Percentiles rank a stretch among this genome's conserved stretches.
Conservation (phyloP, 2,329 filamentous ascomycete genomes). For the Lasiodiplodia gonubiensis region DNA sequence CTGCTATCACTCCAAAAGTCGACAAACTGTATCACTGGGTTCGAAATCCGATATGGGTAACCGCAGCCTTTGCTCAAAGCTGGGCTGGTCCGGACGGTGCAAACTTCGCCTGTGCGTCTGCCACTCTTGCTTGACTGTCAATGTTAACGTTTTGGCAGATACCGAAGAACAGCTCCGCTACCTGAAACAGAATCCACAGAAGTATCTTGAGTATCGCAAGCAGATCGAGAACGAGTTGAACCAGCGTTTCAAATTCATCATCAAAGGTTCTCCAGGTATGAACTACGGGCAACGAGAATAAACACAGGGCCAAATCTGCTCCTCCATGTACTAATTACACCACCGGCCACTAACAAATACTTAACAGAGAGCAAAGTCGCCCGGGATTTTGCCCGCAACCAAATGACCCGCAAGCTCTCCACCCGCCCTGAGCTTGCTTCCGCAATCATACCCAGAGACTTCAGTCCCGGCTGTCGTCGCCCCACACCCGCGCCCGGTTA, state of each 20-base stretch:
- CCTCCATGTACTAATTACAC: constrained; percentile 50
- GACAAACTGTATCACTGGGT: constrained; percentile 56
- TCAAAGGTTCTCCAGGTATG: constrained; percentile 49
- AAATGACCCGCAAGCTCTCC: constrained; percentile 56
- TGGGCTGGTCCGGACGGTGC: constrained; percentile 50
- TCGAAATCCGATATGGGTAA: constrained; percentile 39
- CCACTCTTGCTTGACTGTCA: background rate
- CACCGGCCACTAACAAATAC: constrained; percentile 40
- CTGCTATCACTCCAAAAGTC: constrained; percentile 53
- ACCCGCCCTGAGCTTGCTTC: constrained; percentile 53
- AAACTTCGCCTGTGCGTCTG: constrained; percentile 51
- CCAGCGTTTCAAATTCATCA: constrained; percentile 55
- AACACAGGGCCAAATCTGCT: background rate
- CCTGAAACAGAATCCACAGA: constrained; percentile 51
- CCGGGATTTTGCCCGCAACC: constrained; percentile 52
- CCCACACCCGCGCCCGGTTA: constrained; percentile 58
- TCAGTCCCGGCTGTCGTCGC: constrained; percentile 52
- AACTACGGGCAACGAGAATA: background rate
- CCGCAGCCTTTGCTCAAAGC: constrained; percentile 53
- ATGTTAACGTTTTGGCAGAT: constrained; percentile 30
- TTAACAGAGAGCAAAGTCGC: constrained; percentile 37
- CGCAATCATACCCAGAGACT: constrained; percentile 38
- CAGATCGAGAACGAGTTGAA: constrained; percentile 50
- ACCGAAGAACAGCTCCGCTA: constrained; percentile 49
- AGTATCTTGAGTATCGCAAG: constrained; percentile 53